Evolutionary conservation across 2,329 filamentous ascomycete species (phyloP).

Genomic region (Clathrospora elynae): DNA sequence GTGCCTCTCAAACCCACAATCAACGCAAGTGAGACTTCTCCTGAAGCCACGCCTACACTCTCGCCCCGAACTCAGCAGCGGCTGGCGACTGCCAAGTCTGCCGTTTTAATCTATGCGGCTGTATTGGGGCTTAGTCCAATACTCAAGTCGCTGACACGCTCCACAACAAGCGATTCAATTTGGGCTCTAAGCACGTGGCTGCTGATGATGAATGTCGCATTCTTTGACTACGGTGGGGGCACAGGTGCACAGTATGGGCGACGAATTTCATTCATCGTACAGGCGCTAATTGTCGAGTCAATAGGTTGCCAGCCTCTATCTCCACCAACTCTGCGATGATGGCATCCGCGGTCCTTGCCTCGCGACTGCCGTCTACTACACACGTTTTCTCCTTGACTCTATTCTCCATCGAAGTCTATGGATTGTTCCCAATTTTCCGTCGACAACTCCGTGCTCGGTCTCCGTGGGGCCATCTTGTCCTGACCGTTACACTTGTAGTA

Average conservation of each 20-base stretch:
- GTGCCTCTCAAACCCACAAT: conserved; percentile 16
- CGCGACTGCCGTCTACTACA: conserved; percentile 83
- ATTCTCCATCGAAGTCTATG: conserved; percentile 97
- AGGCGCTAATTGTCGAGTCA: conserved; percentile 16
- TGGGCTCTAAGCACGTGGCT: conserved; percentile 97
- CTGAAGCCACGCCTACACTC: conserved; percentile 42
- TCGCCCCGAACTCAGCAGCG: conserved; percentile 65
- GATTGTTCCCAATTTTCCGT: conserved; percentile 96
- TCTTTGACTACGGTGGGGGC: conserved; percentile 90
- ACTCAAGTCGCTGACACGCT: conserved; percentile 91
- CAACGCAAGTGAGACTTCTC: not conserved
- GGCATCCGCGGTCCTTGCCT: conserved; percentile 93
- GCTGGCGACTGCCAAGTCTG: conserved; percentile 86
- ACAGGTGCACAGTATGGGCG: conserved; percentile 56
- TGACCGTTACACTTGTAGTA: conserved; percentile 77
- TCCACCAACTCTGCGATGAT: conserved; percentile 96
- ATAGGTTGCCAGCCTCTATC: conserved; percentile 72
- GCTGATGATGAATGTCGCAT: conserved; percentile 93
- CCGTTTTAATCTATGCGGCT: conserved; percentile 88
- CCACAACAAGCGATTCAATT: conserved; percentile 91
- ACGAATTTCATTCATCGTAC: not conserved
- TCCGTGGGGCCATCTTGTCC: conserved; percentile 76
- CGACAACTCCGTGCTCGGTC: conserved; percentile 81
- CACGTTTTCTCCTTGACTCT: conserved; percentile 94
- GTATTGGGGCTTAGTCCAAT: conserved; percentile 92